Evolutionary conservation across 345 rosid species (phyloP).

Genomic region (Populus deltoides): DNA sequence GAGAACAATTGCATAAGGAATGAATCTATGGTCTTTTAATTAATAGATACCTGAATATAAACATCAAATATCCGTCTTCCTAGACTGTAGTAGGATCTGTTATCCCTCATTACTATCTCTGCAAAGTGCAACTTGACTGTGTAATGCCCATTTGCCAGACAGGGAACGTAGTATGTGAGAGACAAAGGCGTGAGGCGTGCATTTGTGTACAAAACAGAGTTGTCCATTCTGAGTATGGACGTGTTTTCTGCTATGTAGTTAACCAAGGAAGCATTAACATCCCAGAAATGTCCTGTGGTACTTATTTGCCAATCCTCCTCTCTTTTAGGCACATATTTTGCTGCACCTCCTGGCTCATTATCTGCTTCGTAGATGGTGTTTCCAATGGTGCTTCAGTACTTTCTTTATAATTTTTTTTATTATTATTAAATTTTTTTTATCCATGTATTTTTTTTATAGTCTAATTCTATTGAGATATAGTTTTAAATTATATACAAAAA

Average conservation of each 20-base stretch:
- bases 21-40: no score
- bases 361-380: neutral
- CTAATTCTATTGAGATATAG: no score
- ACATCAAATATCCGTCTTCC: conserved; percentile 54
- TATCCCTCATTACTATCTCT: conserved; percentile 51
- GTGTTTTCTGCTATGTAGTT: neutral
- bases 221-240: neutral
- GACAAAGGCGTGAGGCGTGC: conserved; percentile 15
- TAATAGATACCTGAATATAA: no score
- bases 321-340: neutral
- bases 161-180: neutral
- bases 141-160: conserved; percentile 43
- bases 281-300: no score
- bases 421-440: no score
- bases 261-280: no score
- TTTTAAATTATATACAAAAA: no score
- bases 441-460: no score
- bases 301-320: no score
- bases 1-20: no score
- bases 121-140: conserved; percentile 50
- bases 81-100: conserved; percentile 39
- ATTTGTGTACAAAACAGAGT: neutral
- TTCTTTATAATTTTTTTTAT: no score
- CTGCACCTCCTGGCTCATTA: neutral
- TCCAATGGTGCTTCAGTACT: neutral